Percentiles rank a stretch among this genome's conserved stretches.
phyloP scores from a whole-genome alignment of 257 asterid species.

The Forsythia viridissima region DNA sequence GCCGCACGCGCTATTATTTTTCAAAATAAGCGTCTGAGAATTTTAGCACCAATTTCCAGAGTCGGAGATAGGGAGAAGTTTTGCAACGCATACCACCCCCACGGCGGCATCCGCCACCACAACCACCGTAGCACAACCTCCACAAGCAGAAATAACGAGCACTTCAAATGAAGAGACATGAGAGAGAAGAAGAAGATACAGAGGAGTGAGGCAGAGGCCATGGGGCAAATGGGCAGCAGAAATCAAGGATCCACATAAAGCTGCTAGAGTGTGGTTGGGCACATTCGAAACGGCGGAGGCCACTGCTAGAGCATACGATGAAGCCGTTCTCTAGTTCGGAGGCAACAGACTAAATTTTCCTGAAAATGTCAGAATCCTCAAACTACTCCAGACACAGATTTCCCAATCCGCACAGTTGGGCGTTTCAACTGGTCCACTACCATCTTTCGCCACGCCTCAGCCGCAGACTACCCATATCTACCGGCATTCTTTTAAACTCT shows the following conservation, averaged over 20 bases:
- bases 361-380: constrained; percentile 50
- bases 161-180: constrained; percentile 42
- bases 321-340: constrained; percentile 80
- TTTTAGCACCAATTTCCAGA: too few species aligned
- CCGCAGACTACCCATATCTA: constrained; percentile 9
- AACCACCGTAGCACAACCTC: constrained; percentile 2
- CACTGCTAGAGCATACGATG: constrained; percentile 91
- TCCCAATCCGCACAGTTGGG: constrained; percentile 24
- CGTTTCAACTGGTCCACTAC: constrained; percentile 18
- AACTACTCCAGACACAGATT: constrained; percentile 31
- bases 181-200: constrained; percentile 61
- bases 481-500: constrained; percentile 25
- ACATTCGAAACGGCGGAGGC: constrained; percentile 93
- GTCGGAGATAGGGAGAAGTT: constrained; percentile 29
- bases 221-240: constrained; percentile 99
- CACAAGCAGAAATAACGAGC: constrained; percentile 30
- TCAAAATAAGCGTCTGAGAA: too few species aligned
- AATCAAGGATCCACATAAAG: constrained; percentile 85
- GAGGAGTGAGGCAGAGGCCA: constrained; percentile 93
- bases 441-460: constrained; percentile 12
- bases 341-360: constrained; percentile 92
- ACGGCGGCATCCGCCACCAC: background rate
- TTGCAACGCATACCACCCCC: constrained; percentile 26
- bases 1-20: too few species aligned
- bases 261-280: constrained; percentile 90